These are phyloP conservation scores for Malassezia brasiliensis DNA, from an alignment of 1,284 basidiomycete species.

Conservation along the genomic window DNA sequence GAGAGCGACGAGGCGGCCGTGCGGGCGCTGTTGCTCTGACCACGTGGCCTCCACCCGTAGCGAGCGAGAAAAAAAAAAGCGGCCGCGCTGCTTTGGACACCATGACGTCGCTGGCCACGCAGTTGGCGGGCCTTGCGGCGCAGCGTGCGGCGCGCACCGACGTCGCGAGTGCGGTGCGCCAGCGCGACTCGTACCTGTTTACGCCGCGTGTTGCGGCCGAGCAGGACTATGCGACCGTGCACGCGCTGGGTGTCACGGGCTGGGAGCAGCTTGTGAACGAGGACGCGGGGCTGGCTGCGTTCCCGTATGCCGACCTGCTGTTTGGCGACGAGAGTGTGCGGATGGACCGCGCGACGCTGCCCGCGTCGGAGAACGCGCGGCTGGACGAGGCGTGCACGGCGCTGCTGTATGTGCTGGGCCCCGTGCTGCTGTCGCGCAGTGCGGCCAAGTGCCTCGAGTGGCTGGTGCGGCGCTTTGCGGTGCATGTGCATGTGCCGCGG, in stretches of 20 bases:
- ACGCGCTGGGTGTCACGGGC: slow-evolving; percentile 71
- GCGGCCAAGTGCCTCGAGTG: slow-evolving; percentile 86
- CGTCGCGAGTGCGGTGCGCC: slow-evolving; percentile 56
- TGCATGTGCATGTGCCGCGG: slow-evolving; percentile 84
- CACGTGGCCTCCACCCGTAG: neutral
- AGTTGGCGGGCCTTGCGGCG: slow-evolving; percentile 70
- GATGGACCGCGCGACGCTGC: slow-evolving; percentile 71
- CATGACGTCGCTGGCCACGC: slow-evolving; percentile 67
- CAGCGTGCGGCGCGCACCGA: slow-evolving; percentile 67
- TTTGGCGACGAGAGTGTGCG: slow-evolving; percentile 71
- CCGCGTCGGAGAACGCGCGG: slow-evolving; percentile 57
- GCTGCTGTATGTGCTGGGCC: slow-evolving; percentile 65
- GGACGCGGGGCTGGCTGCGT: slow-evolving; percentile 24
- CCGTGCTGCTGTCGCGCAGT: slow-evolving; percentile 69
- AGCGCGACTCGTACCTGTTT: slow-evolving; percentile 70
- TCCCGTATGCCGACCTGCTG: slow-evolving; percentile 57
- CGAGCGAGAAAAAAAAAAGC: neutral
- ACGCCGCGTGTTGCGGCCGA: slow-evolving; percentile 36
- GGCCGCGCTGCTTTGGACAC: slow-evolving; percentile 27
- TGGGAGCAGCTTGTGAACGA: slow-evolving; percentile 57
- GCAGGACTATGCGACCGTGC: slow-evolving; percentile 64
- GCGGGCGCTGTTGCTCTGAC: neutral
- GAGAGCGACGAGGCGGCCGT: neutral
- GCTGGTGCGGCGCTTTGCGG: slow-evolving; percentile 85
- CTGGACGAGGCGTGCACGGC: slow-evolving; percentile 58